Evolutionary conservation across 306 rosid species (phyloP).

Genomic region (Pyrus communis): DNA sequence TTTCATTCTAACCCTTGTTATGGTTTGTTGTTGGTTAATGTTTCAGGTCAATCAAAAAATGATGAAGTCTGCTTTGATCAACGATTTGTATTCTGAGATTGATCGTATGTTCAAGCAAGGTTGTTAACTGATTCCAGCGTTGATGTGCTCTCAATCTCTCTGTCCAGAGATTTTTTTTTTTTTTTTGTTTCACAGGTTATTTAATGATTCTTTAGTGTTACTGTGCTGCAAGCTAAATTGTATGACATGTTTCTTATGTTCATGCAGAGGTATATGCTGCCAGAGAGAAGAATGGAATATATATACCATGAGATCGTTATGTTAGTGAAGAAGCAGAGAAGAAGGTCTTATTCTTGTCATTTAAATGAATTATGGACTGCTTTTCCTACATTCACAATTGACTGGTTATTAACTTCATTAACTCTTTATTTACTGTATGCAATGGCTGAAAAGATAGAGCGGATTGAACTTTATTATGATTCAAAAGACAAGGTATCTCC

Average conservation of each 20-base stretch:
- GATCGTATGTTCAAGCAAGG: slow-evolving; percentile 90
- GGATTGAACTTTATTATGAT: slow-evolving; percentile 80
- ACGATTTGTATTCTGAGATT: slow-evolving; percentile 88
- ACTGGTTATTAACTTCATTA: slow-evolving; percentile 12
- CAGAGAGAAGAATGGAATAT: slow-evolving; percentile 92
- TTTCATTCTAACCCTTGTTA: slow-evolving; percentile 12
- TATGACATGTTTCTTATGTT: slow-evolving; percentile 1
- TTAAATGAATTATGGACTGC: neutral
- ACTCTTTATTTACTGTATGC: slow-evolving; percentile 39
- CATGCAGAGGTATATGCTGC: slow-evolving; percentile 84
- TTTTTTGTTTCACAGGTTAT: neutral
- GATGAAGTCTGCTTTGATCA: slow-evolving; percentile 96
- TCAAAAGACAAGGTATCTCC: slow-evolving; percentile 79
- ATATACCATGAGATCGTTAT: slow-evolving; percentile 89
- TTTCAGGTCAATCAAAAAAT: slow-evolving; percentile 83
- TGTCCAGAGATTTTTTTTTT: neutral
- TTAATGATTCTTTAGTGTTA: neutral
- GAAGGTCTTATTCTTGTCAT: slow-evolving; percentile 47
- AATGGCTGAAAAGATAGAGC: slow-evolving; percentile 88
- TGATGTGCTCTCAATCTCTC: slow-evolving; percentile 4
- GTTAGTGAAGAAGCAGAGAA: slow-evolving; percentile 90
- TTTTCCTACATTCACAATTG: slow-evolving; percentile 1
- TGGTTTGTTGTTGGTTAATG: slow-evolving; percentile 15
- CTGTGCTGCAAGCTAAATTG: neutral
- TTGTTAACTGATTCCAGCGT: slow-evolving; percentile 19